Percentiles rank a stretch among this genome's conserved stretches.
These are phyloP conservation scores for Tagetes erecta DNA, from an alignment of 129 eudicot genomes.

Conservation along the genomic window DNA sequence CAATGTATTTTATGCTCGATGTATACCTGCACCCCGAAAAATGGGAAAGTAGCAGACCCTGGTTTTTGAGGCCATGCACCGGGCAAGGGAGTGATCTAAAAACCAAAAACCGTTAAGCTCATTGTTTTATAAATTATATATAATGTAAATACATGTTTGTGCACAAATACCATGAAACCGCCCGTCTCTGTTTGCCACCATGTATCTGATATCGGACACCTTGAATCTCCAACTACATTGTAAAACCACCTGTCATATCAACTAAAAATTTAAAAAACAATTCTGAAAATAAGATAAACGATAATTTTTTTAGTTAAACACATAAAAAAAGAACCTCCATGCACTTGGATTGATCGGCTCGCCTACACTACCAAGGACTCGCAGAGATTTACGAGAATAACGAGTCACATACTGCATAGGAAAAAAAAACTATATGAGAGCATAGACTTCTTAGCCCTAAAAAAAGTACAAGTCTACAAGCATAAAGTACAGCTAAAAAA, in stretches of 20 bases:
- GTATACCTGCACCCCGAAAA: constrained; percentile 93
- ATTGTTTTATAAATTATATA: constrained; percentile 3
- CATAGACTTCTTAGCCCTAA: background rate
- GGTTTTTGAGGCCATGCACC: constrained; percentile 99
- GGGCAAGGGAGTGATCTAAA: constrained; percentile 94
- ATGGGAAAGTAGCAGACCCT: constrained; percentile 96
- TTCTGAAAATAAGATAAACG: background rate
- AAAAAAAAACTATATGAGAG: background rate
- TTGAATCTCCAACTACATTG: constrained; percentile 90
- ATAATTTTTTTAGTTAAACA: background rate
- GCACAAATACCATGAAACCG: constrained; percentile 77
- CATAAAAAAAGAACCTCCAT: constrained; percentile 68
- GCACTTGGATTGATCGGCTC: constrained; percentile 99
- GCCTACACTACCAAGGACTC: constrained; percentile 98
- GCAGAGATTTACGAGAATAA: constrained; percentile 90
- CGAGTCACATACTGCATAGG: constrained; percentile 76
- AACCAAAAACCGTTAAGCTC: constrained; percentile 9
- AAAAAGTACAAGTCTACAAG: background rate
- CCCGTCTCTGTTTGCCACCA: constrained; percentile 99
- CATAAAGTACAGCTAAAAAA: constrained; percentile 10
- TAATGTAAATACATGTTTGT: background rate
- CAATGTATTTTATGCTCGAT: background rate
- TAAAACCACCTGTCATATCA: constrained; percentile 75
- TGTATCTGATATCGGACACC: constrained; percentile 98
- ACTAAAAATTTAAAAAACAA: background rate